Base-by-base conservation (phyloP, 1,284 basidiomycete genomes). In the Laetiporus sulphureus region DNA sequence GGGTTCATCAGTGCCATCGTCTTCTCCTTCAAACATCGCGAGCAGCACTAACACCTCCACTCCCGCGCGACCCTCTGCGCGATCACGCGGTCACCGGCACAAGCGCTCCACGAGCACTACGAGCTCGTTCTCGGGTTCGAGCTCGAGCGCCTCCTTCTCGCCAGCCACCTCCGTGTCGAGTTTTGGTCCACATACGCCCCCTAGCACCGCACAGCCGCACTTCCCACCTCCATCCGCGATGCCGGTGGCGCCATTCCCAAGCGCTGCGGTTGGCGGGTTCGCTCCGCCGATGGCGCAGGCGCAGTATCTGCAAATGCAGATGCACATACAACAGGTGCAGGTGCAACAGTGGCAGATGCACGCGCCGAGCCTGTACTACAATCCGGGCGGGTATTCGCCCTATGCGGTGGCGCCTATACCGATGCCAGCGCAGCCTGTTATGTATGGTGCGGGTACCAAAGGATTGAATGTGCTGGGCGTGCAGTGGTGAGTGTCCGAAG, bases 61-160 rank as follows among this genome's bases (percentile, higher is more conserved):
- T 39, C 27, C 39, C 31, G 46, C 41, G 47, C 36, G 41, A n/a
- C n/a, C n/a, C n/a, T n/a, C n/a, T n/a, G n/a, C n/a, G n/a, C n/a
- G n/a, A n/a, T n/a, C n/a, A n/a, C n/a, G n/a, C n/a, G n/a, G n/a
- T 22, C 48, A 51, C n/a, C 43, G 47, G 0, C 52, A 53, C 36
- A 51, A 50, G 45, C 52, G 54, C 13, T 50, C 52, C 15, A 42
- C 54, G 4, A 52, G 49, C 24, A 54, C 50, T 19, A 32, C 38
- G 38, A 41, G 38, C 38, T 38, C 35, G 16, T 24, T 38, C 5
- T 24, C 44, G 1, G 29, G 21, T 8, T 35, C 35, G 23, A n/a
- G 36, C 24, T 29, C 16, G 12, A 16, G 15, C 25, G 23, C 22
- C 15, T 21, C 35, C 2, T 24, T 34, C 36, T 42, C 41, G 12